Conservation (phyloP, 2,329 filamentous ascomycete genomes). For the Paraphoma sp. region DNA sequence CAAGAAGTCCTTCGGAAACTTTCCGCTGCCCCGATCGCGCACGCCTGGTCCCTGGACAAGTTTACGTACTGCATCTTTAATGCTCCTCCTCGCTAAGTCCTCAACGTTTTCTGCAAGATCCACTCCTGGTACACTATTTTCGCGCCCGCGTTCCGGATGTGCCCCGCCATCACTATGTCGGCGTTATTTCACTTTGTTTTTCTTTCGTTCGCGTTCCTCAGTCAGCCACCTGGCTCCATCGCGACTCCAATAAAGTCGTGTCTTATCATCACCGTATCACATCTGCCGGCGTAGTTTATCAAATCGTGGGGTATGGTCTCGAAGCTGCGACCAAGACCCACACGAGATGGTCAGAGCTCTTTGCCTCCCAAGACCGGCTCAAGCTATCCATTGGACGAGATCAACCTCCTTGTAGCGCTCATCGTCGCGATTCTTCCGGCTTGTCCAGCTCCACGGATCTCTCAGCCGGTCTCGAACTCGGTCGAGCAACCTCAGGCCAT, state of each 20-base stretch:
- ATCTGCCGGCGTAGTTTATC: slow-evolving; percentile 7
- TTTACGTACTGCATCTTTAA: slow-evolving; percentile 17
- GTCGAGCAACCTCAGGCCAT: not conserved
- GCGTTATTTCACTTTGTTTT: slow-evolving; percentile 10
- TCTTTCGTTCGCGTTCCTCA: slow-evolving; percentile 7
- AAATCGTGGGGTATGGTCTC: slow-evolving; percentile 13
- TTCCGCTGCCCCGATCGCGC: slow-evolving; percentile 8
- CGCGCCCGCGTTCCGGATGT: slow-evolving; percentile 5
- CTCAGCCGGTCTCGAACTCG: not conserved
- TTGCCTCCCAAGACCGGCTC: slow-evolving; percentile 5
- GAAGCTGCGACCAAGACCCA: slow-evolving; percentile 6
- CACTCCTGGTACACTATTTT: slow-evolving; percentile 7
- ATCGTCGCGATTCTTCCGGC: slow-evolving; percentile 10
- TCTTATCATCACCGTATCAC: slow-evolving; percentile 3
- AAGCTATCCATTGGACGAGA: slow-evolving; percentile 11
- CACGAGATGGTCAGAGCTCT: slow-evolving; percentile 6
- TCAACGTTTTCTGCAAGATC: slow-evolving; percentile 3
- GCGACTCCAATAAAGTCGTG: slow-evolving; percentile 1
- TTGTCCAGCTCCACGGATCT: slow-evolving; percentile 7
- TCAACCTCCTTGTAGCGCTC: slow-evolving; percentile 5
- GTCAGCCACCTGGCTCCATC: slow-evolving; percentile 10
- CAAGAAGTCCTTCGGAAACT: slow-evolving; percentile 8
- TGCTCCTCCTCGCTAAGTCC: slow-evolving; percentile 15
- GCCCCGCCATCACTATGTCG: slow-evolving; percentile 10
- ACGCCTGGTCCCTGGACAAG: slow-evolving; percentile 6